phyloP scores from a whole-genome alignment of 768 basidiomycete species.

The Suillus brevipes region DNA sequence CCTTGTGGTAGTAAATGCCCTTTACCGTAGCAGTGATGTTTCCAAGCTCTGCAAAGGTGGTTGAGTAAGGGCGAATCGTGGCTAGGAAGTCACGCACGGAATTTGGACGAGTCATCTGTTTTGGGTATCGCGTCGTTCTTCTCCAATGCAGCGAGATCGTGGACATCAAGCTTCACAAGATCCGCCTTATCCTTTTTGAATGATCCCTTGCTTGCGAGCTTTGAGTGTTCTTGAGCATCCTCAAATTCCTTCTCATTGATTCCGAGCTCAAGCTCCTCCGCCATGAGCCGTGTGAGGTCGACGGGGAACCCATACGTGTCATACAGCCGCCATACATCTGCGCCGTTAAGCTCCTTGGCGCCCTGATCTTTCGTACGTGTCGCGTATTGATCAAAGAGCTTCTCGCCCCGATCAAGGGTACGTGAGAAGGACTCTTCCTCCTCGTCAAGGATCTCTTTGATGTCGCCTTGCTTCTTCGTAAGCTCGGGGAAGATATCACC shows the following conservation, averaged over 20 bases:
- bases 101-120: conserved; percentile 92
- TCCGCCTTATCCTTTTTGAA: conserved; percentile 68
- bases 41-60: conserved; percentile 56
- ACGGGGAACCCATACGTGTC: conserved; percentile 99
- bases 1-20: conserved; percentile 81
- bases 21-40: conserved; percentile 76
- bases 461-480: conserved; percentile 73
- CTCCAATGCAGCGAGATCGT: conserved; percentile 87
- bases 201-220: conserved; percentile 87
- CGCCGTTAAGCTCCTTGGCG: conserved; percentile 71
- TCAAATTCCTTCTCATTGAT: conserved; percentile 91
- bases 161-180: conserved; percentile 91
- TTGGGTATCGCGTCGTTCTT: conserved; percentile 76
- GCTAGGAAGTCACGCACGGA: conserved; percentile 52
- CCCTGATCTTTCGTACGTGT: conserved; percentile 62
- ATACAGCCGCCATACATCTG: conserved; percentile 95
- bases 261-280: conserved; percentile 82
- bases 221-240: conserved; percentile 81
- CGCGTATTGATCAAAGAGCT: conserved; percentile 89
- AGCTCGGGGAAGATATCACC: conserved; percentile 92
- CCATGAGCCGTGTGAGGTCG: conserved; percentile 95
- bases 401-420: conserved; percentile 97
- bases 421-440: conserved; percentile 97
- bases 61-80: not conserved
- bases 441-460: conserved; percentile 95